Evolutionary conservation across 495 filamentous ascomycete genomes (phyloP), one percentile per base, ranked within the genome.

Genomic region (Lasiosphaeria ovina): DNA sequence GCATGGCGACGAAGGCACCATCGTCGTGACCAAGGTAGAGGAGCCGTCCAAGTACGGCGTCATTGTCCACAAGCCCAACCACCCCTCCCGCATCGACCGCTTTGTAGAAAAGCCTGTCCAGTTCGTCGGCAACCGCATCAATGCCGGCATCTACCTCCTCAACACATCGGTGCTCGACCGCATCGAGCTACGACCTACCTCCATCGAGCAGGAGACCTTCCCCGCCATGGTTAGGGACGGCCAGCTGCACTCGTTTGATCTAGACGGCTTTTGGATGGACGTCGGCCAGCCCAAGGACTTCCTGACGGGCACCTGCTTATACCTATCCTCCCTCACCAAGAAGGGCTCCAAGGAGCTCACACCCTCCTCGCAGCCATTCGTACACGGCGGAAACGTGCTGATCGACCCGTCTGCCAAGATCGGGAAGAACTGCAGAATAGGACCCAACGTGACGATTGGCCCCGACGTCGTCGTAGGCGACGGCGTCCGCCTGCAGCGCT

Each of bases 261-360:
- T 99, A 42, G 95, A 99, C 64, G 93, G 94, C 64, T 99, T 96
- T 82, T 99, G 94, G 94, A 99, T 99, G 94, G 94, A 99, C 68
- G 93, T 99, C 59, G 94, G 94, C 66, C 94, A 99, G 75, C 94
- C 94, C 56, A 99, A 99, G 79, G 94, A 99, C 73, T 99, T 99
- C 83, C 81, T 99, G 54, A 90, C 87, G 36, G 94, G 94, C 60
- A 98, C 94, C 63, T 99, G 95, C 75, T 85, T 99, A 53, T 99
- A 98, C 79, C 87, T 99, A 54, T 92, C 89, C 31, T 95, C 90
- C 11, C 85, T 99, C 57, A 83, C 93, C 10, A 97, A 97, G 84
- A 94, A 91, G 78, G 87, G 88, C 71, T 90, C 90, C 58, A 93
- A 95, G 77, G 81, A 89, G 57, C 88, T 99, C 51, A 87, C 88